phyloP scores from a whole-genome alignment of 805 yeast genomes.

The Cyberlindnera bimundalis region DNA sequence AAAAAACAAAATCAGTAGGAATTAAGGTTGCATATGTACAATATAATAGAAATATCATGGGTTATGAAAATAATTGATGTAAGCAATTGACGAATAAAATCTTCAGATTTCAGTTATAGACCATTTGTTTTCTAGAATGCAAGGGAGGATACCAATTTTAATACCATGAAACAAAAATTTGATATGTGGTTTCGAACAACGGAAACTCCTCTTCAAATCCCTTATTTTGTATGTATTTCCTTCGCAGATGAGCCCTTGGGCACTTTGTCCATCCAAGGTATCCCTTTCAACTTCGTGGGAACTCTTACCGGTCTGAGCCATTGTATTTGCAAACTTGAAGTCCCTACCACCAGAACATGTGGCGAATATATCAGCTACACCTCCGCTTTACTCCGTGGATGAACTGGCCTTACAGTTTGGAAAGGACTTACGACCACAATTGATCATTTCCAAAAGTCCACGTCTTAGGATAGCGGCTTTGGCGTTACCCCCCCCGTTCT shows the following conservation, averaged over 20 bases:
- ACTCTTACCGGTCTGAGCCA: slow-evolving; percentile 70
- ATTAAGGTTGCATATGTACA: too few species aligned
- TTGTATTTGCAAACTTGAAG: slow-evolving; percentile 78
- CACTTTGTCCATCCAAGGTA: slow-evolving; percentile 87
- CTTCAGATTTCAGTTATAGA: slow-evolving; percentile 25
- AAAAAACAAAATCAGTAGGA: too few species aligned
- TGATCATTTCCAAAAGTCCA: slow-evolving; percentile 83
- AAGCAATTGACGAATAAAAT: too few species aligned
- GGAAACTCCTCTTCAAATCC: slow-evolving; percentile 52
- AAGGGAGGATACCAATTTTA: slow-evolving; percentile 57
- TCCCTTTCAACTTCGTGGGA: slow-evolving; percentile 79
- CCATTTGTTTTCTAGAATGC: slow-evolving; percentile 40
- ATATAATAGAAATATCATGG: too few species aligned
- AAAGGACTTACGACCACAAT: slow-evolving; percentile 77
- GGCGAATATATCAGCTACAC: slow-evolving; percentile 95
- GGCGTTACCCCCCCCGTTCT: slow-evolving; percentile 98
- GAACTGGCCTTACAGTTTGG: slow-evolving; percentile 69
- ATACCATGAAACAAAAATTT: slow-evolving; percentile 60
- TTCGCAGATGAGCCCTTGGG: slow-evolving; percentile 88
- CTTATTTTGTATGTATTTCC: slow-evolving; percentile 69
- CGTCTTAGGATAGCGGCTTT: slow-evolving; percentile 94
- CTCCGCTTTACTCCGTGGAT: slow-evolving; percentile 90
- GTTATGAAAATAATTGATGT: too few species aligned
- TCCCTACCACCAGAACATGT: slow-evolving; percentile 97
- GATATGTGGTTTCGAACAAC: slow-evolving; percentile 36